Evolutionary conservation across 345 rosid genomes (phyloP).

Genomic region (Cardiospermum halicacabum): DNA sequence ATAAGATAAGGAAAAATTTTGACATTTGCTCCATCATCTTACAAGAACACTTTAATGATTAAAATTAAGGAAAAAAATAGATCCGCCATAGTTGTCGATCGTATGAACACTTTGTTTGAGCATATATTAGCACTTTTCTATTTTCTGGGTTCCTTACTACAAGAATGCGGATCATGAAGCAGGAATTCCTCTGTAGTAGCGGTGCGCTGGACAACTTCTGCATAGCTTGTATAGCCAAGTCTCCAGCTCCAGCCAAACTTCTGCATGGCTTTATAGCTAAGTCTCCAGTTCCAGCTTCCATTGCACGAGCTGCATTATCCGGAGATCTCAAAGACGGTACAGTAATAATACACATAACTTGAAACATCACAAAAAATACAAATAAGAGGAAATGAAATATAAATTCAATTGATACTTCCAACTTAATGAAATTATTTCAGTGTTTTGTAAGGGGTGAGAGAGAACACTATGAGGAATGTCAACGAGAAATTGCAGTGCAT

Average conservation of each 20-base stretch:
- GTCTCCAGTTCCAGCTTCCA: too few relatives aligned
- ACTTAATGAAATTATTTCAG: neutral
- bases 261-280: too few relatives aligned
- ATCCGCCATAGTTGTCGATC: neutral
- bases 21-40: neutral
- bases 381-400: neutral
- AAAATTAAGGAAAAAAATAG: neutral
- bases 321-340: conserved; percentile 85
- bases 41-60: neutral
- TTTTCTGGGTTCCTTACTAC: conserved; percentile 78
- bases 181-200: conserved; percentile 67
- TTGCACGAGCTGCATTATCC: conserved; percentile 72
- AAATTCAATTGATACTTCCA: neutral
- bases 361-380: conserved; percentile 12
- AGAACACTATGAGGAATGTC: neutral
- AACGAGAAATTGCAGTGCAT: neutral
- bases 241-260: too few relatives aligned
- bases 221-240: conserved; percentile 83
- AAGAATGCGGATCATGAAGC: conserved; percentile 90
- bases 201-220: conserved; percentile 61
- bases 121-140: conserved; percentile 69
- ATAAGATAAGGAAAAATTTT: neutral
- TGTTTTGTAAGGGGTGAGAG: neutral
- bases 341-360: conserved; percentile 75
- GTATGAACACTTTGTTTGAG: too few relatives aligned